Percentiles rank a stretch among this genome's conserved stretches.
phyloP scores from a whole-genome alignment of 305 asterid genomes.

The Solanum aculeatissimum region DNA sequence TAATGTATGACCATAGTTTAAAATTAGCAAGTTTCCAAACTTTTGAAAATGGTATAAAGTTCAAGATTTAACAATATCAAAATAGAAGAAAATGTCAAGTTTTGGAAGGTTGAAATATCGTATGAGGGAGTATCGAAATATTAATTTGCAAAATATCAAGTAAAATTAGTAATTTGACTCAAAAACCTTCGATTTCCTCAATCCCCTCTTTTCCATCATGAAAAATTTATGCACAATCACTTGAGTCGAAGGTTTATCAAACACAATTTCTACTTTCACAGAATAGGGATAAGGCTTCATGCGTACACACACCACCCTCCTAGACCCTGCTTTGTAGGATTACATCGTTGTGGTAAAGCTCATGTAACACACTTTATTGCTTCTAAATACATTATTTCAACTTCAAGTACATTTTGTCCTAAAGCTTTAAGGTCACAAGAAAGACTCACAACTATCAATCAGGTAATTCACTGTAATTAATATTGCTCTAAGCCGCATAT shows the following conservation, averaged over 20 bases:
- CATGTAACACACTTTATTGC: not conserved
- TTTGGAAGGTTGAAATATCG: not conserved
- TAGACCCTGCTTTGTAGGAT: not conserved
- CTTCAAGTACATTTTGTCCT: not conserved
- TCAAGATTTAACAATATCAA: not conserved
- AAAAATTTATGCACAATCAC: too few relatives aligned
- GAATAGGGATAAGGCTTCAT: too few relatives aligned
- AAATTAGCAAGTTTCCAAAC: not conserved
- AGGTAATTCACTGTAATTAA: not conserved
- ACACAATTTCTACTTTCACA: not conserved
- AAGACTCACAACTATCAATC: not conserved
- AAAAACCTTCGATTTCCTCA: not conserved
- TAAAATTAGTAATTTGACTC: not conserved
- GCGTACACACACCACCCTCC: too few relatives aligned
- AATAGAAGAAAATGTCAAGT: too few relatives aligned
- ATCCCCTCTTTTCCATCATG: not conserved
- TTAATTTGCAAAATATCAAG: not conserved
- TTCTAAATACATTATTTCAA: not conserved
- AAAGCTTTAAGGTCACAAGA: not conserved
- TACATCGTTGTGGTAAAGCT: not conserved
- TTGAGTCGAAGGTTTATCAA: not conserved
- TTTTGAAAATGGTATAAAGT: not conserved
- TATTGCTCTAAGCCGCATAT: not conserved
- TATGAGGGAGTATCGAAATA: not conserved
- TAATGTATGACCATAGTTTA: not conserved